These are phyloP conservation scores for Alternaria gaisen DNA, from an alignment of 2,329 filamentous ascomycete species.

Conservation along the genomic window DNA sequence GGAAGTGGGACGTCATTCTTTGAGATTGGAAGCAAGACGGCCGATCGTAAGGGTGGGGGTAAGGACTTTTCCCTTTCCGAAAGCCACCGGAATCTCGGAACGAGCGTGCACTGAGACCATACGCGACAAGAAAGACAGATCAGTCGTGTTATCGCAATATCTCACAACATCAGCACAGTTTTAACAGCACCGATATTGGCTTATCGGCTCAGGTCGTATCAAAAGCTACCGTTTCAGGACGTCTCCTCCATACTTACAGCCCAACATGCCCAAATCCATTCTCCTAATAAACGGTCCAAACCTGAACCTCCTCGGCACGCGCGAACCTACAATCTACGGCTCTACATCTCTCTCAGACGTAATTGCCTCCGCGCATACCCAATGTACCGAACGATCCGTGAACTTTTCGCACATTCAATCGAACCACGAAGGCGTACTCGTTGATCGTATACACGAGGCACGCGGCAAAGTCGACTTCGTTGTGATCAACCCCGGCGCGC, in stretches of 20 bases:
- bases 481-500: constrained; percentile 78
- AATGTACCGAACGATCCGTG: constrained; percentile 60
- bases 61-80: constrained; percentile 23
- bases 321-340: constrained; percentile 79
- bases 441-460: constrained; percentile 77
- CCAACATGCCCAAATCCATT: constrained; percentile 58
- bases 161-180: neutral
- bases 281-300: constrained; percentile 85
- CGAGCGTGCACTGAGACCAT: neutral
- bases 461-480: constrained; percentile 68
- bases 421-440: constrained; percentile 78
- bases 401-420: constrained; percentile 72
- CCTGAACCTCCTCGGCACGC: constrained; percentile 78
- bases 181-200: neutral
- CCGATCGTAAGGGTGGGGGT: constrained; percentile 11
- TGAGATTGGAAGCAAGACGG: neutral
- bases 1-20: constrained; percentile 1
- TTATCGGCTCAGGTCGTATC: neutral
- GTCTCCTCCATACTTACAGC: neutral
- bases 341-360: constrained; percentile 72
- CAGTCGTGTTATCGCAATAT: neutral
- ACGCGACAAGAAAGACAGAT: neutral
- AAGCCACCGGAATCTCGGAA: constrained; percentile 14
- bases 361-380: constrained; percentile 58
- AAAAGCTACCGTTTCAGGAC: neutral